Conservation (phyloP, 2,329 filamentous ascomycete genomes). For the Colletotrichum incanum region DNA sequence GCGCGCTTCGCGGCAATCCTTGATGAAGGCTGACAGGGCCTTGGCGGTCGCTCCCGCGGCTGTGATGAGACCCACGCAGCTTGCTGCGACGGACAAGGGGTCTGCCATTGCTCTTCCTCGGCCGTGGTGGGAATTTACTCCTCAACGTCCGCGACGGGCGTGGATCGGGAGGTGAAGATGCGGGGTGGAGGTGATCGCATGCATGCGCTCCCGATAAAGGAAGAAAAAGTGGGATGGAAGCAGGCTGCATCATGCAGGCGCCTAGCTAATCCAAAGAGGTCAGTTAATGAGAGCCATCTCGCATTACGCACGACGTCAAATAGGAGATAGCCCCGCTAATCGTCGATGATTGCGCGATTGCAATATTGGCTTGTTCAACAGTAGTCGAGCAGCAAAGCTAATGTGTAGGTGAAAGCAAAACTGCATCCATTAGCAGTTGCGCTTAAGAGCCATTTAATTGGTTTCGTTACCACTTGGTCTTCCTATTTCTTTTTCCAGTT, state of each 20-base stretch:
- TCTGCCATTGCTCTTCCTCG: background rate
- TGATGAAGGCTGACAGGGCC: background rate
- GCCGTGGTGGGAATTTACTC: no score
- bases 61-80: constrained; percentile 8
- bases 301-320: background rate
- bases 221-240: background rate
- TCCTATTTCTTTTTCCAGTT: background rate
- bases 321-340: background rate
- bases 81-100: background rate
- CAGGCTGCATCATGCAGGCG: background rate
- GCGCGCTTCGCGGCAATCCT: background rate
- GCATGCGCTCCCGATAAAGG: background rate
- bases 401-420: no score
- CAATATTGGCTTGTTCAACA: no score
- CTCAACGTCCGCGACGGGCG: no score
- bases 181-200: background rate
- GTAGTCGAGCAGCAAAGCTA: no score
- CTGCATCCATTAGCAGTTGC: no score
- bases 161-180: no score
- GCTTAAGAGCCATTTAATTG: no score
- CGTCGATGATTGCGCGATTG: background rate
- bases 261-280: background rate
- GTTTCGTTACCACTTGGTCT: background rate
- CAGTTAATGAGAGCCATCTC: background rate
- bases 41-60: no score